Evolutionary conservation across 257 asterid genomes (phyloP), one percentile per base, ranked within the genome.

Genomic region (Lycium ferocissimum): DNA sequence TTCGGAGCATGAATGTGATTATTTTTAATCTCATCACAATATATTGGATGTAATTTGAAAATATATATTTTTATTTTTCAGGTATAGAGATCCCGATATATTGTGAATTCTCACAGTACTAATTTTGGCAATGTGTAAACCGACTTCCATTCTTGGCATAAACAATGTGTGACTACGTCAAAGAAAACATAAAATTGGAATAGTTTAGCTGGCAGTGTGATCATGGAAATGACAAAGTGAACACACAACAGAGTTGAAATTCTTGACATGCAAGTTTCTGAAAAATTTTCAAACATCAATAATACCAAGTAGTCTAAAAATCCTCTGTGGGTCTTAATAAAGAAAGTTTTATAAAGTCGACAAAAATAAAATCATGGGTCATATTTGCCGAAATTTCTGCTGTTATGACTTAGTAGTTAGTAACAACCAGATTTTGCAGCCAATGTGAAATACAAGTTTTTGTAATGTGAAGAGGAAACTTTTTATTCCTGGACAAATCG

Each of bases 391-490:
- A 51, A 7, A 51, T 13, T 47, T 76, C 63, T 26, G 12, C 8
- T 76, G 82, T 14, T 51, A 22, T 14, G 7, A 38, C 22, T 38
- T 70, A 17, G 53, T 8, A 38, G 26, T 15, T 3, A 8, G 40
- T 51, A 76, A 20, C 6, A 4, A 51, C 45, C 81, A 76, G 40
- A 76, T 12, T 22, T 75, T 76, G 81, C 14, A 47, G 43, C 81
- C 62, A 49, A 75, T 47, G 63, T 51, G 26, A 76, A 76, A 15
- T 76, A 51, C 47, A 76, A 51, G 5, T 76, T 51, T 76, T 51
- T 58, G 13, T 26, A 13, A 75, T 1, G 45, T 51, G 81, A 49
- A 76, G 8, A 76, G 8, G 63, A 22, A 51, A 49, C 62, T 6
- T 1, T 22, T 49, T 51, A 26, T 76, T 51, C 40, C 6, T 76